Evolutionary conservation across 1,284 basidiomycete species (phyloP), one percentile per base, ranked within the genome.

Genomic region (Marasmius fiardii): DNA sequence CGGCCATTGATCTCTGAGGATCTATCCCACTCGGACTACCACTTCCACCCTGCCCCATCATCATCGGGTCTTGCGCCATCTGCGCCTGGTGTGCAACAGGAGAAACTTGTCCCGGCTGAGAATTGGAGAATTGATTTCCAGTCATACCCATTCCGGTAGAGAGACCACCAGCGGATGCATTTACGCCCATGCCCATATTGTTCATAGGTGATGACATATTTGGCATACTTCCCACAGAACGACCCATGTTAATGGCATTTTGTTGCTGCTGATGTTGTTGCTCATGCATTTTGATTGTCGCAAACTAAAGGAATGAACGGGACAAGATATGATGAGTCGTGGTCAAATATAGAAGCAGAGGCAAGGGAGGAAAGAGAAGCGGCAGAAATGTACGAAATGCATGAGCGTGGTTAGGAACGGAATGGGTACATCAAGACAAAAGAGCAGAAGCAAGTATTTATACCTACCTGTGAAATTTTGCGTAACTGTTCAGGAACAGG

Each of bases 401-500:
- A 37, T 37, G 35, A 37, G 12, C 2, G n/a, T 12, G n/a, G 35
- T 11, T 12, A 37, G 12, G 35, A 37, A 12, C 35, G 35, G 35
- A 3, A 37, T 37, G 35, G 12, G 35, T n/a, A n/a, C n/a, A 37
- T 11, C 2, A n/a, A n/a, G 35, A 21, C 43, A 28, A 33, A 47
- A 31, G 31, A 5, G 52, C 47, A 45, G n/a, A 47, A 39, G 7
- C 3, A 33, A 33, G 4, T 8, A 69, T 73, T 53, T 61, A 86
- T 84, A 72, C 82, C 81, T 21, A 81, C 65, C 56, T 69, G 60
- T 43, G 80, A 68, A 70, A 89, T 74, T 63, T 74, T 80, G 64
- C 83, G 81, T 59, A 88, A 63, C 68, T 89, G 86, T 60, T 78
- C 71, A 56, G 71, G 76, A 4, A 77, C 44, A 8, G 84, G 76